Conservation (phyloP, 164 flowering plant species). For the Hamamelis virginiana region DNA sequence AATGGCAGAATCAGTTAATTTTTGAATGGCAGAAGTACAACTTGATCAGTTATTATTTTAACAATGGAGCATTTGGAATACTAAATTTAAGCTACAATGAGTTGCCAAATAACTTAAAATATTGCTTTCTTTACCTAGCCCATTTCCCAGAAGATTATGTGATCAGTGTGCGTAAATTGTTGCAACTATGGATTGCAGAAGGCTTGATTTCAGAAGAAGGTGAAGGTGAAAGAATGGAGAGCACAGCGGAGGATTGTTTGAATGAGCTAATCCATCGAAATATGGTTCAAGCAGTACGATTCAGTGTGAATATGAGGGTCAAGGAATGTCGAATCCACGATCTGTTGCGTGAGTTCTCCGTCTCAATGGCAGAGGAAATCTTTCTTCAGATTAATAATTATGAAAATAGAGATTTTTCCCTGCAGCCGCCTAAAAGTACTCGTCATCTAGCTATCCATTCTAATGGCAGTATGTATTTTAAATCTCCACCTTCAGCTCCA, state of each 20-base stretch:
- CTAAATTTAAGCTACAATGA: slow-evolving; percentile 28
- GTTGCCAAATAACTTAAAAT: slow-evolving; percentile 27
- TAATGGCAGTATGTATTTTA: not conserved
- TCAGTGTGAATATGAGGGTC: slow-evolving; percentile 11
- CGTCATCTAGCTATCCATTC: not conserved
- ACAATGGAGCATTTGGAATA: not conserved
- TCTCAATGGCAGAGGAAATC: not conserved
- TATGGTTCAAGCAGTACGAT: slow-evolving; percentile 23
- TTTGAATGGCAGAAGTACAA: too few species aligned
- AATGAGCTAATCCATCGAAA: slow-evolving; percentile 27
- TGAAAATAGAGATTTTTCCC: not conserved
- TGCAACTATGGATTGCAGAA: slow-evolving; percentile 39
- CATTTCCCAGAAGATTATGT: too few species aligned
- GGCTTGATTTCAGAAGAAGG: slow-evolving; percentile 21
- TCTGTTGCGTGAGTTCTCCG: slow-evolving; percentile 13
- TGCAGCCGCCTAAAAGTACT: not conserved
- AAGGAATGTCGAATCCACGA: slow-evolving; percentile 17
- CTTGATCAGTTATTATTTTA: slow-evolving; percentile 9
- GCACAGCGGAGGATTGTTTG: slow-evolving; percentile 22
- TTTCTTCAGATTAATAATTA: slow-evolving; percentile 6
- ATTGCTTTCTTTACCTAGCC: too few species aligned
- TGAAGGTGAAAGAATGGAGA: slow-evolving; percentile 19
- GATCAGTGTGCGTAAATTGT: too few species aligned
- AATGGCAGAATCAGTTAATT: too few species aligned
- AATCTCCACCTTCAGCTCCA: not conserved